These are phyloP conservation scores for Sarcocystis neurona DNA, from an alignment of 169 alveolate genomes.

Conservation along the genomic window DNA sequence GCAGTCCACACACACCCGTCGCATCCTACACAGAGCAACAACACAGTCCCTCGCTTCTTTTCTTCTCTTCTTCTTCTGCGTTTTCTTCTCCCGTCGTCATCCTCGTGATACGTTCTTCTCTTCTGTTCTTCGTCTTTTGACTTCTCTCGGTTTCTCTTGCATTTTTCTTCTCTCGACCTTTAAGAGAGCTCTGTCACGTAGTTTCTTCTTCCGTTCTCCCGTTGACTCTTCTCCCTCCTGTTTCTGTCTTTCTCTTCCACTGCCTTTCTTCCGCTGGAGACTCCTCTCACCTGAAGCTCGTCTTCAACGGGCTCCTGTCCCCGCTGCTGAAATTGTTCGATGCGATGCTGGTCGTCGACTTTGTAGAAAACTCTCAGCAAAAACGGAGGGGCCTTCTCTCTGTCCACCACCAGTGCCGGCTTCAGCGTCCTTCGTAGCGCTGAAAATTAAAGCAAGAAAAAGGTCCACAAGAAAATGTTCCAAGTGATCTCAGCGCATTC, in stretches of 20 bases:
- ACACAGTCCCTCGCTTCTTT: no score
- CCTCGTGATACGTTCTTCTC: no score
- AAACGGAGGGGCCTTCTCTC: slow-evolving; percentile 45
- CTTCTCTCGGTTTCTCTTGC: no score
- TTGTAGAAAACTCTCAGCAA: slow-evolving; percentile 60
- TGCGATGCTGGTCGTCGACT: slow-evolving; percentile 41
- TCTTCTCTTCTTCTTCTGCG: no score
- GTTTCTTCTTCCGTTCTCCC: no score
- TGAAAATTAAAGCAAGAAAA: neutral
- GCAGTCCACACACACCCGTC: no score
- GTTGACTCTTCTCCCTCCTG: no score
- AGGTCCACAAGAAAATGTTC: neutral
- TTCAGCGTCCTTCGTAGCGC: slow-evolving; percentile 12
- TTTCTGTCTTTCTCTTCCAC: neutral
- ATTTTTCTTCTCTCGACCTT: no score
- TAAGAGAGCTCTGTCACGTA: no score
- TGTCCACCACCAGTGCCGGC: slow-evolving; percentile 13
- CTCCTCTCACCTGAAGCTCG: slow-evolving; percentile 49
- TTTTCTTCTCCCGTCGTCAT: no score
- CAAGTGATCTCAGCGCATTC: neutral
- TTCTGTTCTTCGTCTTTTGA: no score
- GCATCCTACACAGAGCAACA: no score
- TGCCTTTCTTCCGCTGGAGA: neutral
- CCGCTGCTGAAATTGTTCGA: slow-evolving; percentile 47
- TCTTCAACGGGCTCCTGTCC: slow-evolving; percentile 52